These are phyloP conservation scores for Ceratocystis cubensis DNA, from an alignment of 2,329 filamentous ascomycete species.

Conservation along the genomic window DNA sequence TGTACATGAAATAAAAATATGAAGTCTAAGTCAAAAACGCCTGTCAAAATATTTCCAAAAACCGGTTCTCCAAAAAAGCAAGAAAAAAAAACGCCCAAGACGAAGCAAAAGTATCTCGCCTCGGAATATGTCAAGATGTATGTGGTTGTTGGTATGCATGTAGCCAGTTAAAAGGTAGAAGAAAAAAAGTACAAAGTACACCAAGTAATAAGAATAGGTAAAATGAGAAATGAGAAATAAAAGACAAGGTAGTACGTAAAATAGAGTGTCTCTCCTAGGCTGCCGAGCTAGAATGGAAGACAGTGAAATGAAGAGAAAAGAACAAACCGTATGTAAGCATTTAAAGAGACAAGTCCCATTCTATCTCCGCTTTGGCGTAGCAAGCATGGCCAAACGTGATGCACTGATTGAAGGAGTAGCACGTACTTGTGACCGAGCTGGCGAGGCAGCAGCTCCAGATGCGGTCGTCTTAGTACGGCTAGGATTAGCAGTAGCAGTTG, in stretches of 20 bases:
- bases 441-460: not conserved
- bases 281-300: not conserved
- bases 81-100: not conserved
- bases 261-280: too few species aligned
- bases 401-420: slow-evolving; percentile 14
- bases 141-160: slow-evolving; percentile 1
- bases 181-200: not conserved
- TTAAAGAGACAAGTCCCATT: not conserved
- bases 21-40: not conserved
- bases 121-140: not conserved
- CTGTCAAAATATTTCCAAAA: not conserved
- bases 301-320: not conserved
- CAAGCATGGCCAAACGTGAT: slow-evolving; percentile 16
- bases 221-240: not conserved
- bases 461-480: slow-evolving; percentile 3
- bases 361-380: slow-evolving; percentile 17
- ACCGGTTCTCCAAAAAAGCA: not conserved
- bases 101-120: not conserved
- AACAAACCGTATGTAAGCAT: not conserved
- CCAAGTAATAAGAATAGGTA: not conserved
- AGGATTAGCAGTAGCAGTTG: slow-evolving; percentile 3
- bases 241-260: not conserved
- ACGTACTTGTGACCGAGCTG: not conserved
- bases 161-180: not conserved
- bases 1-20: not conserved